phyloP scores from a whole-genome alignment of 768 basidiomycete genomes.

The Serendipita sp. region DNA sequence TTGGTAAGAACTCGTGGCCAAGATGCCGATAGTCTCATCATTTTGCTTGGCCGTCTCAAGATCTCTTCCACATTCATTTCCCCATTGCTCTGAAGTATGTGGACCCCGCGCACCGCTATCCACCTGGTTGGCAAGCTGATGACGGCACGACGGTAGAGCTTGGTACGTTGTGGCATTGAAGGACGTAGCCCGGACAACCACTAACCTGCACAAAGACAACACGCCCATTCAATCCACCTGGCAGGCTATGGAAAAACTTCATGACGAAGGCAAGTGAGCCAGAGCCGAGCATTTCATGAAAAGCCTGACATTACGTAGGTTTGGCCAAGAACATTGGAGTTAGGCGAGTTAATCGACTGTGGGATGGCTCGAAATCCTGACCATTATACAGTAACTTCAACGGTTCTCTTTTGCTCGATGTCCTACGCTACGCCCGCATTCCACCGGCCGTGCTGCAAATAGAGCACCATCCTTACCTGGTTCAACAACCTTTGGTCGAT shows the following conservation, averaged over 20 bases:
- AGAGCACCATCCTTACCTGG: constrained; percentile 41
- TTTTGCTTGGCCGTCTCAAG: neutral
- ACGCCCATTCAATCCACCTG: constrained; percentile 71
- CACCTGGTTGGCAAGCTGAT: constrained; percentile 68
- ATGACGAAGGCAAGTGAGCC: constrained; percentile 29
- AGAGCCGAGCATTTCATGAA: too few species aligned
- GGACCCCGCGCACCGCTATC: constrained; percentile 56
- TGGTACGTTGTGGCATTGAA: constrained; percentile 23
- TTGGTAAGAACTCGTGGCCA: constrained; percentile 11
- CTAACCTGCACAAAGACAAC: constrained; percentile 25
- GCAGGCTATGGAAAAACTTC: constrained; percentile 64
- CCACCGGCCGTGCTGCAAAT: constrained; percentile 42
- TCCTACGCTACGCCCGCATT: constrained; percentile 60
- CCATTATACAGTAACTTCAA: constrained; percentile 43
- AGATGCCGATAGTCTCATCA: constrained; percentile 8
- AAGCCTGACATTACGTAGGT: constrained; percentile 12
- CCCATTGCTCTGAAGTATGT: constrained; percentile 70
- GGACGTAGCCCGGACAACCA: constrained; percentile 1
- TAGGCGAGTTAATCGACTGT: constrained; percentile 24
- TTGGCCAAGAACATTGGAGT: constrained; percentile 65
- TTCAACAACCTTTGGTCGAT: constrained; percentile 30
- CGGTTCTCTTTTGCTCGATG: constrained; percentile 54
- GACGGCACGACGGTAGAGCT: constrained; percentile 40
- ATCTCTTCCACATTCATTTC: constrained; percentile 44
- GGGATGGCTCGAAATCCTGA: neutral